phyloP scores from a whole-genome alignment of 331 rosid species.

The Ulmus americana region DNA sequence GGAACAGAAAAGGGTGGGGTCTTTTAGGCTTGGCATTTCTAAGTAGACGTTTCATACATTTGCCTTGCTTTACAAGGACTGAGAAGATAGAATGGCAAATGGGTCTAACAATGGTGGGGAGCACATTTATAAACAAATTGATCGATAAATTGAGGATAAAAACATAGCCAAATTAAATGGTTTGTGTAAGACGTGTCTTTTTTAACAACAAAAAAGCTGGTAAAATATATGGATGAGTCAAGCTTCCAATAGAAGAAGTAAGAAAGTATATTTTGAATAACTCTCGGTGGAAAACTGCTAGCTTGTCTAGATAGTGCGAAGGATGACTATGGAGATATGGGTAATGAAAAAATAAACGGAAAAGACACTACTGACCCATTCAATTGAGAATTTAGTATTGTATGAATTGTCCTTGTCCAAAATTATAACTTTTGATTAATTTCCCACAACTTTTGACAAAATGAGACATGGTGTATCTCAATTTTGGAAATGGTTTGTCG shows the following conservation, averaged over 20 bases:
- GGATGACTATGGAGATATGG: constrained; percentile 5
- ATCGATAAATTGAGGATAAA: background rate
- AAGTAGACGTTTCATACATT: constrained; percentile 6
- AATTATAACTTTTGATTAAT: no score
- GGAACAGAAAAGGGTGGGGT: constrained; percentile 6
- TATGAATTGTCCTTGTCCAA: no score
- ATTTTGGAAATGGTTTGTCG: no score
- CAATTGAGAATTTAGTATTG: no score
- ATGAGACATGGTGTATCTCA: no score
- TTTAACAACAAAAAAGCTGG: background rate
- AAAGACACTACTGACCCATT: no score
- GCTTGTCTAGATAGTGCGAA: constrained; percentile 10
- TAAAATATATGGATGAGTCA: constrained; percentile 24
- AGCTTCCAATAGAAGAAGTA: constrained; percentile 31
- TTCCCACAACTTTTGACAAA: no score
- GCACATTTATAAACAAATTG: constrained; percentile 22
- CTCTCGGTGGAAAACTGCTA: constrained; percentile 5
- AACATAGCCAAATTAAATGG: constrained; percentile 4
- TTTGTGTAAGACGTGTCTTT: constrained; percentile 2
- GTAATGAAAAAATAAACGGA: background rate
- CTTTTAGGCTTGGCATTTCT: constrained; percentile 4
- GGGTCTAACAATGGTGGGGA: constrained; percentile 21
- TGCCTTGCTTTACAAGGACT: constrained; percentile 13
- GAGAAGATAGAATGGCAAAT: constrained; percentile 3
- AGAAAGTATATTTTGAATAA: constrained; percentile 6